Percentiles rank a stretch among this genome's conserved stretches.
phyloP scores from a whole-genome alignment of 768 basidiomycete species.

The Suillus subaureus region DNA sequence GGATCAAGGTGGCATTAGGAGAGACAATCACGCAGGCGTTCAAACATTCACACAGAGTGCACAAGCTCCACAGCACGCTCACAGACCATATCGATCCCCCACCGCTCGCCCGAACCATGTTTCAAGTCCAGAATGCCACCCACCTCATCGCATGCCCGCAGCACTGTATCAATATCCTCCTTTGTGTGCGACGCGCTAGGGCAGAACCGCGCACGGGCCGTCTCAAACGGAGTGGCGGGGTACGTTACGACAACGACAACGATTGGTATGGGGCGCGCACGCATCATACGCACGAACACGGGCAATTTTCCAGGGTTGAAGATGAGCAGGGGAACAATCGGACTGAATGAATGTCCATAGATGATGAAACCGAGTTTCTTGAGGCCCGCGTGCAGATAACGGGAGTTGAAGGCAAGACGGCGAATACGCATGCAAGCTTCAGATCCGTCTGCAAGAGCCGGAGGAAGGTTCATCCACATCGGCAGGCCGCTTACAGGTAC shows the following conservation, averaged over 20 bases:
- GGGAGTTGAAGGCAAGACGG: conserved; percentile 92
- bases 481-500: conserved; percentile 69
- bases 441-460: conserved; percentile 71
- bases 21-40: conserved; percentile 1
- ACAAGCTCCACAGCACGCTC: conserved; percentile 77
- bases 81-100: conserved; percentile 77
- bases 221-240: conserved; percentile 87
- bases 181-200: conserved; percentile 95
- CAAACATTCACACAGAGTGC: conserved; percentile 31
- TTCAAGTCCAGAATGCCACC: conserved; percentile 91
- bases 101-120: conserved; percentile 70
- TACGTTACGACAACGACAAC: conserved; percentile 90
- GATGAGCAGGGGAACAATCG: conserved; percentile 89
- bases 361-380: conserved; percentile 95
- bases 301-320: conserved; percentile 96
- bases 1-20: background rate
- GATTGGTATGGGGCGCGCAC: conserved; percentile 67
- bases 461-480: conserved; percentile 76
- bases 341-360: conserved; percentile 88
- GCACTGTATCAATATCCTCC: conserved; percentile 86
- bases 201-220: conserved; percentile 90
- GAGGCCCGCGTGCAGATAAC: conserved; percentile 86
- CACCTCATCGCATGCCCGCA: conserved; percentile 89
- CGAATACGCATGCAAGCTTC: conserved; percentile 84
- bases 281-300: conserved; percentile 89